phyloP scores from a whole-genome alignment of 1,284 basidiomycete species.

The Chalciporus sp. region DNA sequence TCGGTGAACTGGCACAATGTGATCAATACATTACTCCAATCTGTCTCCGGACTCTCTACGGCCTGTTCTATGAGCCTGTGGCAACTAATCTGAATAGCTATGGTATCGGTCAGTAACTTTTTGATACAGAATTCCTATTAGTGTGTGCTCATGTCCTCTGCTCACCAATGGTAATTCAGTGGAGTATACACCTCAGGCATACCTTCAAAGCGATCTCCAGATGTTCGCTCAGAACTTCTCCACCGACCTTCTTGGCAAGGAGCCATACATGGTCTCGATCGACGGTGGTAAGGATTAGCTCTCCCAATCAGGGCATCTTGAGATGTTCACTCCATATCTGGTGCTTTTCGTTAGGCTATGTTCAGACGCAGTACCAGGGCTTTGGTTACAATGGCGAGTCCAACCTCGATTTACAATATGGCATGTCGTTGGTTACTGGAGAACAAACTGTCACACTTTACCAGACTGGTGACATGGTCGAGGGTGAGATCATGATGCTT shows the following conservation, averaged over 20 bases:
- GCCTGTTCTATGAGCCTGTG: constrained; percentile 38
- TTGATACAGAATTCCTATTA: not conserved
- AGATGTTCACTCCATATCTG: not conserved
- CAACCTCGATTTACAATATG: constrained; percentile 56
- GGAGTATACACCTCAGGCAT: constrained; percentile 54
- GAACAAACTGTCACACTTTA: constrained; percentile 45
- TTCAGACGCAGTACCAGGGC: constrained; percentile 33
- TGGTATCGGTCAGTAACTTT: constrained; percentile 46
- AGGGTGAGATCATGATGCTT: constrained; percentile 33
- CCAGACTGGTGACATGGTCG: constrained; percentile 48
- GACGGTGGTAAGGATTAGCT: constrained; percentile 44
- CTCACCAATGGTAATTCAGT: constrained; percentile 32
- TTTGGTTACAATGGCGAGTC: constrained; percentile 55
- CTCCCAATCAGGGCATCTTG: not conserved
- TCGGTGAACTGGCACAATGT: constrained; percentile 39
- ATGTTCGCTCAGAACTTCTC: constrained; percentile 44
- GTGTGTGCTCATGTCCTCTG: constrained; percentile 16
- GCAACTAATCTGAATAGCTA: constrained; percentile 46
- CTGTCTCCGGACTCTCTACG: constrained; percentile 45
- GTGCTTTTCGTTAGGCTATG: not conserved
- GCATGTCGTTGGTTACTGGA: constrained; percentile 46
- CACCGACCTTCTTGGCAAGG: constrained; percentile 34
- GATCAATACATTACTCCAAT: constrained; percentile 45
- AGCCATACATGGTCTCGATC: constrained; percentile 41
- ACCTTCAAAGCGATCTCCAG: constrained; percentile 45